Evolutionary conservation across 257 asterid genomes (phyloP), one percentile per base, ranked within the genome.

Genomic region (Thymus mandschuricus): DNA sequence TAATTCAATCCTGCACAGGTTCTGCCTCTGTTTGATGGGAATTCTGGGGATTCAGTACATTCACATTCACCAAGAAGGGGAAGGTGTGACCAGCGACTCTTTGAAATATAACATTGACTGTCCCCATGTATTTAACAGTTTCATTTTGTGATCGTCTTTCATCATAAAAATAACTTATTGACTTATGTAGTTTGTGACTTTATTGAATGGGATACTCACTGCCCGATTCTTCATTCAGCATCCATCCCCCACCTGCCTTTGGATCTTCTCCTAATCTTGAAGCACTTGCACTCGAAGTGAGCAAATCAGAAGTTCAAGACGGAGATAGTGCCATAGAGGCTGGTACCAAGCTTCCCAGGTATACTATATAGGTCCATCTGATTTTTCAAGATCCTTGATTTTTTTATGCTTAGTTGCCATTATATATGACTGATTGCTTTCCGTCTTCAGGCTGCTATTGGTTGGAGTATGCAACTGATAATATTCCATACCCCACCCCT

Each of bases 211-310:
- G 64, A 71, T 77, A 57, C 63, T 76, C 68, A 48, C 60, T 61
- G 30, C 68, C 41, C 63, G 64, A 46, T 74, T 65, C 52, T 58
- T 74, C 71, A n/a, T 72, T 55, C 89, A 91, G 98, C 86, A 78
- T 84, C 79, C 99, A 95, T 78, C 99, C 99, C 40, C 98, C 98
- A 54, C 99, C 99, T 58, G 93, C 99, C 70, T 95, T 95, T 86
- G 99, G 98, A 72, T 95, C 99, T 68, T 92, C 98, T 73, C 96
- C 96, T 66, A 95, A 95, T 83, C 99, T 92, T 27, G 99, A 95
- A 89, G 88, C 97, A 67, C 97, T 92, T 76, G 95, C 96, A 68
- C 87, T 88, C 10, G 97, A 88, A 80, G 79, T 75, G 64, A 82
- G 76, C 87, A 83, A 84, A 79, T 81, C 87, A 27, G 86, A 87